These are phyloP conservation scores for Dipteronia sinensis DNA, from an alignment of 345 rosid genomes.

Conservation along the genomic window DNA sequence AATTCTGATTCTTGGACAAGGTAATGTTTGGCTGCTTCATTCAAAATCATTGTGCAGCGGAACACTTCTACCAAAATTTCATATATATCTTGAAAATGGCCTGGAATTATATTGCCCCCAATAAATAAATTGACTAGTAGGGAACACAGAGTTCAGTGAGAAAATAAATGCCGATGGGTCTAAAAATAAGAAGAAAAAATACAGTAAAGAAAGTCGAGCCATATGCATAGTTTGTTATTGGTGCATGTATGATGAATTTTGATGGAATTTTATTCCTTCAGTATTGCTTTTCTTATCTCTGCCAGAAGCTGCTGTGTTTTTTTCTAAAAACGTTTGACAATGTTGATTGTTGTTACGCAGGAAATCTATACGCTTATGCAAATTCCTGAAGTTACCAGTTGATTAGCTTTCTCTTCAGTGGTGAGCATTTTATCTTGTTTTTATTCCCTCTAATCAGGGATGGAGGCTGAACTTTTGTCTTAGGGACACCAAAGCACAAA, in stretches of 20 bases:
- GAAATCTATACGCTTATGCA: conserved; percentile 61
- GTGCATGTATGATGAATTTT: neutral
- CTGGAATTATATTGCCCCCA: too few relatives aligned
- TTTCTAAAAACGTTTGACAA: neutral
- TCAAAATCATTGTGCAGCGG: neutral
- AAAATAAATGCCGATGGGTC: neutral
- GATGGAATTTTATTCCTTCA: neutral
- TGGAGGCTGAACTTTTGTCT: neutral
- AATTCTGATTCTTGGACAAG: conserved; percentile 68
- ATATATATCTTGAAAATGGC: neutral
- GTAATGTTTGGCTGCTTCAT: conserved; percentile 38
- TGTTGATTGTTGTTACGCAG: conserved; percentile 36
- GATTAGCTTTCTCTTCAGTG: conserved; percentile 24
- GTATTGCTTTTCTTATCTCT: neutral
- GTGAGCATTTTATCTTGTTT: conserved; percentile 31
- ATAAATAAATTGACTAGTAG: too few relatives aligned
- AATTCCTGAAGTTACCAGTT: conserved; percentile 50
- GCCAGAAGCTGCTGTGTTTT: neutral
- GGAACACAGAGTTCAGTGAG: too few relatives aligned
- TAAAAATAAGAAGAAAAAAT: neutral
- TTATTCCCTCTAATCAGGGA: neutral
- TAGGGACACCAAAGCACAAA: neutral
- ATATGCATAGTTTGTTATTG: neutral
- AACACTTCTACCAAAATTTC: conserved; percentile 2
- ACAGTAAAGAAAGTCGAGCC: neutral